Percentiles rank a stretch among this genome's conserved stretches.
phyloP scores from a whole-genome alignment of 129 eudicot genomes.

The Ambrosia artemisiifolia region DNA sequence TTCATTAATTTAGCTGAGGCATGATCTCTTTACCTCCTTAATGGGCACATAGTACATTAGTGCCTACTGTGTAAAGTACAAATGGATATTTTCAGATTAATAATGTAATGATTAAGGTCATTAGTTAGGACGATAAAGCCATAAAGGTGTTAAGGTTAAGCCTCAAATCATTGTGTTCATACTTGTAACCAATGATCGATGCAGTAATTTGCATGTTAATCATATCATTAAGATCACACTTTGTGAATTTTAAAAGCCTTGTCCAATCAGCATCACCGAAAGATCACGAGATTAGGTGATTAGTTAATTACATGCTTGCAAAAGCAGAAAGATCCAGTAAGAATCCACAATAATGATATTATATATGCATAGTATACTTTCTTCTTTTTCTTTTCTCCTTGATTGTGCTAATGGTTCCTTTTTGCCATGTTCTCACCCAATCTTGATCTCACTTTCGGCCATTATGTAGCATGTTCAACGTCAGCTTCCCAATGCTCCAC shows the following conservation, averaged over 20 bases:
- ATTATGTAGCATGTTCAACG: conserved; percentile 5
- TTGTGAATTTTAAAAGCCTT: conserved; percentile 1
- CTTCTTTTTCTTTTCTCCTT: background rate
- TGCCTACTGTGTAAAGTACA: conserved; percentile 6
- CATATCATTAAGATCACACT: conserved; percentile 7
- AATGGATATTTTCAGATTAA: background rate
- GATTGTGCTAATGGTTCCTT: conserved; percentile 14
- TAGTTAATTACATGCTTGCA: background rate
- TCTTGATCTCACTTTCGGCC: conserved; percentile 25
- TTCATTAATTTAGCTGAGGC: background rate
- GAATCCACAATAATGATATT: background rate
- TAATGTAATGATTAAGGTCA: conserved; percentile 7
- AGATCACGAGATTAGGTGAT: background rate
- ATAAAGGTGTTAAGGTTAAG: conserved; percentile 17
- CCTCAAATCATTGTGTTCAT: conserved; percentile 14
- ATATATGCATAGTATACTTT: background rate
- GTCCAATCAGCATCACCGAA: conserved; percentile 1
- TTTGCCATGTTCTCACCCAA: conserved; percentile 24
- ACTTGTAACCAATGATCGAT: background rate
- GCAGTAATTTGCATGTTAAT: conserved; percentile 6
- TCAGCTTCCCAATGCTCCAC: conserved; percentile 21
- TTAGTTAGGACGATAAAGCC: conserved; percentile 3
- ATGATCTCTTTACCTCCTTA: conserved; percentile 12
- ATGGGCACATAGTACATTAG: conserved; percentile 7
- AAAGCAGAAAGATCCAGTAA: conserved; percentile 12